phyloP scores from a whole-genome alignment of 2,329 filamentous ascomycete genomes.

The Botrytis fabae region DNA sequence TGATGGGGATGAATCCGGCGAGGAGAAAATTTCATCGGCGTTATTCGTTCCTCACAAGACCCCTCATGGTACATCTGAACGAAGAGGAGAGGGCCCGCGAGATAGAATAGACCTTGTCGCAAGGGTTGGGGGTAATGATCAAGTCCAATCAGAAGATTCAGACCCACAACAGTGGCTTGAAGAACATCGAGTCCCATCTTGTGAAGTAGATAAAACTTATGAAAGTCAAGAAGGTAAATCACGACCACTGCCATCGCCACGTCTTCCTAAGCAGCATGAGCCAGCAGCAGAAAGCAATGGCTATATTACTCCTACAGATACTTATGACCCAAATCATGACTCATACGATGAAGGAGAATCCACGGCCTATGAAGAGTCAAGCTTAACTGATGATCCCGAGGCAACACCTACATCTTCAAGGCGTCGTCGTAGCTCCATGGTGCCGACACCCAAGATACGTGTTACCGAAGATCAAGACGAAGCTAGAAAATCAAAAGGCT shows the following conservation, averaged over 20 bases:
- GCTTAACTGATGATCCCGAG: slow-evolving; percentile 35
- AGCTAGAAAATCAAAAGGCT: slow-evolving; percentile 65
- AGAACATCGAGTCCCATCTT: slow-evolving; percentile 39
- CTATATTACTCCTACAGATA: slow-evolving; percentile 21
- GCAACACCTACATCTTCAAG: slow-evolving; percentile 38
- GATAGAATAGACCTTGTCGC: slow-evolving; percentile 24
- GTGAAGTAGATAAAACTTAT: slow-evolving; percentile 42
- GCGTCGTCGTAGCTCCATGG: slow-evolving; percentile 45
- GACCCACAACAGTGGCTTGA: slow-evolving; percentile 40
- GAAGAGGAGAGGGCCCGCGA: slow-evolving; percentile 23
- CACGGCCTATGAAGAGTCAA: slow-evolving; percentile 34
- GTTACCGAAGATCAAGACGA: slow-evolving; percentile 52
- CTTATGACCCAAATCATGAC: slow-evolving; percentile 28
- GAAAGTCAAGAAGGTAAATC: slow-evolving; percentile 27
- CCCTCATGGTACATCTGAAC: slow-evolving; percentile 46
- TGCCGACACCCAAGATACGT: slow-evolving; percentile 49
- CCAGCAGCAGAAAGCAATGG: slow-evolving; percentile 25
- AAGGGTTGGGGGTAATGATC: slow-evolving; percentile 24
- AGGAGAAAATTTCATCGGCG: slow-evolving; percentile 85
- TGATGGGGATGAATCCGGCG: slow-evolving; percentile 64
- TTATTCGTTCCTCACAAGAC: slow-evolving; percentile 77
- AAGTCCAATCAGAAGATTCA: slow-evolving; percentile 34
- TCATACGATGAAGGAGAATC: slow-evolving; percentile 34
- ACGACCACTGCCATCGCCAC: slow-evolving; percentile 26
- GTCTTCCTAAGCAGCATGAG: slow-evolving; percentile 28